Evolutionary conservation across 495 filamentous ascomycete genomes (phyloP).

Genomic region (Massariosphaeria phaeospora): DNA sequence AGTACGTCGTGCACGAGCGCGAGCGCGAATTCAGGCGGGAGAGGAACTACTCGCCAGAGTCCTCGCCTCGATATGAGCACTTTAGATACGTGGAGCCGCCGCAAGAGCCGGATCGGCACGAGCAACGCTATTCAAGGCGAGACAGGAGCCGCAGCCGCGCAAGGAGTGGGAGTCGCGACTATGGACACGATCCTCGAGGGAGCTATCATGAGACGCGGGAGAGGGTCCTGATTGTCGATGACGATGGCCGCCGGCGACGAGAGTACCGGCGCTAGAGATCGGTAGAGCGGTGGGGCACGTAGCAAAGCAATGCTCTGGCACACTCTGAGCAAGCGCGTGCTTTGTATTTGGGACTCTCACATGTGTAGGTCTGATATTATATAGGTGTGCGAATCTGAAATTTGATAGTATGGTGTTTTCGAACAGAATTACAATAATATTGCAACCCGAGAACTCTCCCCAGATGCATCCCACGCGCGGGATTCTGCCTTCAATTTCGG

Average conservation of each 20-base stretch:
- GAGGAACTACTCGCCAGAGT: slow-evolving; percentile 29
- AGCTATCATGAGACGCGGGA: slow-evolving; percentile 26
- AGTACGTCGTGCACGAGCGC: slow-evolving; percentile 35
- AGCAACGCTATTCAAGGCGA: slow-evolving; percentile 12
- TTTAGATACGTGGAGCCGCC: slow-evolving; percentile 37
- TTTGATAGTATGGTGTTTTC: no score
- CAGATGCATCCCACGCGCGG: no score
- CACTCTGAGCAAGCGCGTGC: neutral
- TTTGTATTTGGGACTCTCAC: no score
- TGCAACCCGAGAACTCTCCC: no score
- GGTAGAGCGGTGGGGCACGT: no score
- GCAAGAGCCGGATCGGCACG: slow-evolving; percentile 30
- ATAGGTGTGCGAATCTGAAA: neutral
- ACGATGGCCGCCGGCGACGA: slow-evolving; percentile 29
- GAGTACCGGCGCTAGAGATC: slow-evolving; percentile 34
- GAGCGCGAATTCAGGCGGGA: slow-evolving; percentile 33
- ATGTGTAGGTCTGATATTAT: no score
- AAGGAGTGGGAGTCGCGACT: slow-evolving; percentile 26
- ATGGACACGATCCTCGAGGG: slow-evolving; percentile 29
- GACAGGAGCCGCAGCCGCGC: slow-evolving; percentile 15
- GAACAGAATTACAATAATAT: no score
- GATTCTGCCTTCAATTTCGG: no score
- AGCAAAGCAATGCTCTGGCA: no score
- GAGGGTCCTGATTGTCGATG: slow-evolving; percentile 32
- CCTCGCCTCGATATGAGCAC: slow-evolving; percentile 33